phyloP scores from a whole-genome alignment of 305 asterid species.

The Ilex paraguariensis region DNA sequence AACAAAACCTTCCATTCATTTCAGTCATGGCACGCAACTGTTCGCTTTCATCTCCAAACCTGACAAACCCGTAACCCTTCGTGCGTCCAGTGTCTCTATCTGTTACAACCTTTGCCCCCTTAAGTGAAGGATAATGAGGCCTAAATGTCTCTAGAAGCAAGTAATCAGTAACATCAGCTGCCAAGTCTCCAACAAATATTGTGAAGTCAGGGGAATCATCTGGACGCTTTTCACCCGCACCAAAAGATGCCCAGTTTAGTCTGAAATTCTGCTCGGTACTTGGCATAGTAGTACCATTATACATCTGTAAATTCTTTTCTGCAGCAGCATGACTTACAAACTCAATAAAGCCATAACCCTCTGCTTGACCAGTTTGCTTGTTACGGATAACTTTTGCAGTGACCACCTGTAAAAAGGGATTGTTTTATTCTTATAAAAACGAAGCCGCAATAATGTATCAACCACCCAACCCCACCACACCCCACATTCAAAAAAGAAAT shows the following conservation, averaged over 20 bases:
- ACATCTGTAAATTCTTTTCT: conserved; percentile 26
- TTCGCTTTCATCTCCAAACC: conserved; percentile 36
- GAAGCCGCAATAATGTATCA: too few relatives aligned
- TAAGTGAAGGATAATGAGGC: conserved; percentile 31
- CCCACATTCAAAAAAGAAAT: too few relatives aligned
- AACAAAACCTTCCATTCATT: conserved; percentile 46
- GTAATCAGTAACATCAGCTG: conserved; percentile 43
- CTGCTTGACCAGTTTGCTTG: conserved; percentile 38
- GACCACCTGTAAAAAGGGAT: conserved; percentile 20
- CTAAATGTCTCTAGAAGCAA: conserved; percentile 44
- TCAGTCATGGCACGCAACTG: conserved; percentile 42
- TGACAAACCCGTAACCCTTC: conserved; percentile 43
- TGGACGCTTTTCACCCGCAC: conserved; percentile 38
- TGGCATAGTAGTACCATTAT: conserved; percentile 37
- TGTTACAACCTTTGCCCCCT: conserved; percentile 43
- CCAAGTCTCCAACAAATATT: conserved; percentile 43
- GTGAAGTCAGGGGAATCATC: conserved; percentile 38
- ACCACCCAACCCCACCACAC: too few relatives aligned
- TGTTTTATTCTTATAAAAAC: neutral
- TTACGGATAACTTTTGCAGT: conserved; percentile 37
- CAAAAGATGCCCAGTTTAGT: conserved; percentile 46
- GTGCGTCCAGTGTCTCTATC: conserved; percentile 43
- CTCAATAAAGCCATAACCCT: conserved; percentile 44
- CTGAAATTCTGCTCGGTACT: conserved; percentile 32
- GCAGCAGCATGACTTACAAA: conserved; percentile 40